Evolutionary conservation across 2,329 filamentous ascomycete genomes (phyloP).

Genomic region (Microsporum canis): DNA sequence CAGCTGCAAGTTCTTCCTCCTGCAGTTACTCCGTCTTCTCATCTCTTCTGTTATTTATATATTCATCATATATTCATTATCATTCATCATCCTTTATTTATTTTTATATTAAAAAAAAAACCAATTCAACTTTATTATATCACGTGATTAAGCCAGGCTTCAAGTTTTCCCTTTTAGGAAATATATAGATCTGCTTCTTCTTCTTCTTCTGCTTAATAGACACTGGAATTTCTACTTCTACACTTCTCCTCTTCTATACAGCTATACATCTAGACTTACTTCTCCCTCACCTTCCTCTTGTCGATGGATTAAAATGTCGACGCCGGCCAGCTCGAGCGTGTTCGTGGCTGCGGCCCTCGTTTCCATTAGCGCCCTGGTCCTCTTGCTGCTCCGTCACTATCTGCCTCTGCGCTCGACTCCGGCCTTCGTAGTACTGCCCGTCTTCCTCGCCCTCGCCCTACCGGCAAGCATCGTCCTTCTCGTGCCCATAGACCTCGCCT

Average conservation of each 20-base stretch:
- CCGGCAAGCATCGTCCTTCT: slow-evolving; percentile 84
- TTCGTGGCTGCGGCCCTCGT: slow-evolving; percentile 65
- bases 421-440: slow-evolving; percentile 76
- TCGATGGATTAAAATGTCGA: slow-evolving; percentile 4
- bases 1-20: background rate
- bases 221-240: background rate
- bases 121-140: background rate
- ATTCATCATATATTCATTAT: background rate
- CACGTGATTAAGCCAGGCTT: background rate
- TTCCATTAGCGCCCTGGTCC: slow-evolving; percentile 60
- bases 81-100: background rate
- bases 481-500: slow-evolving; percentile 91
- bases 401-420: slow-evolving; percentile 83
- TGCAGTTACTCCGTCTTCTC: background rate
- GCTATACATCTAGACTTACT: background rate
- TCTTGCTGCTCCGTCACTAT: slow-evolving; percentile 79
- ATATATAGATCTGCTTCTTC: background rate
- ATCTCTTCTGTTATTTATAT: background rate
- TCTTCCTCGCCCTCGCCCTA: slow-evolving; percentile 91
- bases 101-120: background rate
- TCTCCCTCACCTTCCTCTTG: background rate
- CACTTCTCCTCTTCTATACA: background rate
- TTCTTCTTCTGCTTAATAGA: background rate
- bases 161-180: slow-evolving; percentile 1
- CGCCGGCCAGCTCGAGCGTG: slow-evolving; percentile 63